Conservation (phyloP, 441 rosid species). For the Erodium texanum region DNA sequence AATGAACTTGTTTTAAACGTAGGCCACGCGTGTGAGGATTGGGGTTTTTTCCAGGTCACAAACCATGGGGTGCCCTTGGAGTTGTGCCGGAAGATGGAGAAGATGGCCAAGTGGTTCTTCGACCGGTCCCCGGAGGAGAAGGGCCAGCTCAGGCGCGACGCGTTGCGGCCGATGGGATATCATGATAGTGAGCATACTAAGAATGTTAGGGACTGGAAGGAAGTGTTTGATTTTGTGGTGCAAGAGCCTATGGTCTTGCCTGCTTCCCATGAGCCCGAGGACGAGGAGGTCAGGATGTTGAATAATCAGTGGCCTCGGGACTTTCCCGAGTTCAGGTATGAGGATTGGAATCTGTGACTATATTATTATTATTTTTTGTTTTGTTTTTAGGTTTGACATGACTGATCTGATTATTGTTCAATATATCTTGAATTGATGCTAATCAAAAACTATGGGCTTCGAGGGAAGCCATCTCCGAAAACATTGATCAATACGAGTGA, state of each 20-base stretch:
- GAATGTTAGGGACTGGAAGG: slow-evolving; percentile 28
- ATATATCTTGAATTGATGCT: no score
- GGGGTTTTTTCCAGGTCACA: slow-evolving; percentile 26
- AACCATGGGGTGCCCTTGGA: slow-evolving; percentile 22
- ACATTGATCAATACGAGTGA: no score
- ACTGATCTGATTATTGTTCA: no score
- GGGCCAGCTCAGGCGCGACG: slow-evolving; percentile 22
- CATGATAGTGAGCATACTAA: slow-evolving; percentile 27
- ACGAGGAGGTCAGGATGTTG: slow-evolving; percentile 33
- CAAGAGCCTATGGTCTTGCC: slow-evolving; percentile 23
- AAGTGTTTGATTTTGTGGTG: slow-evolving; percentile 23
- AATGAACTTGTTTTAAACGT: slow-evolving; percentile 5
- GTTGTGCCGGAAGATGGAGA: slow-evolving; percentile 14
- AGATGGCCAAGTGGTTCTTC: slow-evolving; percentile 17
- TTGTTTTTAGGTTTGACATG: background rate
- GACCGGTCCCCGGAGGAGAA: slow-evolving; percentile 21
- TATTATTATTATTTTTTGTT: background rate
- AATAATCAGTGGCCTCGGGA: slow-evolving; percentile 46
- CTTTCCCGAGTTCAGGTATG: slow-evolving; percentile 36
- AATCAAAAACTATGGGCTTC: no score
- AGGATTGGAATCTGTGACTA: background rate
- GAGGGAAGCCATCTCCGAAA: no score
- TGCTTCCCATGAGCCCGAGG: slow-evolving; percentile 27
- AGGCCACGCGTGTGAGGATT: slow-evolving; percentile 18
- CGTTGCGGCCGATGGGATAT: slow-evolving; percentile 24